Evolutionary conservation across 1,284 basidiomycete genomes (phyloP).

Genomic region (Kalmanozyma brasiliensis): DNA sequence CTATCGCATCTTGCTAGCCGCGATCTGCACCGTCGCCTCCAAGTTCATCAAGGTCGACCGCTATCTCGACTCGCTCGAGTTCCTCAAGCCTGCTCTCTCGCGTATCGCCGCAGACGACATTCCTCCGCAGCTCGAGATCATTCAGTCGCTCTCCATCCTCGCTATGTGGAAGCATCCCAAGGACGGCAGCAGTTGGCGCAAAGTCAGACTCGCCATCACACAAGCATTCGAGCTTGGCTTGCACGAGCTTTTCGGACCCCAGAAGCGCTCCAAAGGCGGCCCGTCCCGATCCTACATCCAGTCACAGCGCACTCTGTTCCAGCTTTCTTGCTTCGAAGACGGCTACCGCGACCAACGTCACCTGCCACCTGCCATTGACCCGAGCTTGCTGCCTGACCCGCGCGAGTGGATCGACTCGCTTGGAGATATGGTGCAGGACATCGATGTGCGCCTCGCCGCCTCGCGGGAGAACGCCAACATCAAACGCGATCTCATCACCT

Average conservation of each 20-base stretch:
- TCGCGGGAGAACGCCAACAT: conserved; percentile 53
- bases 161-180: conserved; percentile 80
- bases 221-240: conserved; percentile 69
- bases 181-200: conserved; percentile 68
- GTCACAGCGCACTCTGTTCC: conserved; percentile 44
- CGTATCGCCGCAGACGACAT: conserved; percentile 75
- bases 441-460: conserved; percentile 49
- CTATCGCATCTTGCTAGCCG: conserved; percentile 82
- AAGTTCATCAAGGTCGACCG: conserved; percentile 81
- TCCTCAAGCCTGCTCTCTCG: conserved; percentile 75
- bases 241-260: conserved; percentile 48
- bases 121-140: conserved; percentile 79
- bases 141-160: conserved; percentile 84
- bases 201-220: conserved; percentile 64
- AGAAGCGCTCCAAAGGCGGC: conserved; percentile 43
- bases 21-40: conserved; percentile 82
- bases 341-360: conserved; percentile 51
- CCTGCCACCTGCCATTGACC: conserved; percentile 50
- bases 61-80: conserved; percentile 62
- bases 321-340: conserved; percentile 51
- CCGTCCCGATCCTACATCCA: conserved; percentile 46
- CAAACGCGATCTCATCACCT: conserved; percentile 48
- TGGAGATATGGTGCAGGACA: conserved; percentile 51
- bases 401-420: conserved; percentile 52
- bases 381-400: conserved; percentile 40